Evolutionary conservation across 2,329 filamentous ascomycete species (phyloP).

Genomic region (Chaetomium sp.): DNA sequence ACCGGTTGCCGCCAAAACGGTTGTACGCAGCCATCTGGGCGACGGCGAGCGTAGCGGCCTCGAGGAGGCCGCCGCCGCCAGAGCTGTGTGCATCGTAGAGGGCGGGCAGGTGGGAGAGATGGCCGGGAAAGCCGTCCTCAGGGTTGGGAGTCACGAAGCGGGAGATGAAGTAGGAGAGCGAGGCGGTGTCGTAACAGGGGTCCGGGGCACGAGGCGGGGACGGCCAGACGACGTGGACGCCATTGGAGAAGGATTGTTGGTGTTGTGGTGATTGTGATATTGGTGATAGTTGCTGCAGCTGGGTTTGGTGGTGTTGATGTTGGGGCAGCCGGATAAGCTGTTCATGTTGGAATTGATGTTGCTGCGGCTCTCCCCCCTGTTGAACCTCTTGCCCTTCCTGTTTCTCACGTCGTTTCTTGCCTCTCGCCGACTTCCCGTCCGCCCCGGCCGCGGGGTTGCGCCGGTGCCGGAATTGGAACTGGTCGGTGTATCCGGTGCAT

Average conservation of each 20-base stretch:
- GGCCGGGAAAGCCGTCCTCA: slow-evolving; percentile 28
- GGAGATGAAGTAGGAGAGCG: slow-evolving; percentile 30
- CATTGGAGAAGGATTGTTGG: not conserved
- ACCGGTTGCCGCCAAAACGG: slow-evolving; percentile 26
- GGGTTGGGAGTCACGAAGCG: slow-evolving; percentile 30
- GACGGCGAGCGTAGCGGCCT: slow-evolving; percentile 28
- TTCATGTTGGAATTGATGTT: not conserved
- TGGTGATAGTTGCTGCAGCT: not conserved
- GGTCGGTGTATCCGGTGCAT: slow-evolving; percentile 31
- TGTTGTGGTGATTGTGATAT: not conserved
- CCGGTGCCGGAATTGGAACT: slow-evolving; percentile 30
- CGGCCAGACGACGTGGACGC: not conserved
- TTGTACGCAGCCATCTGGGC: slow-evolving; percentile 32
- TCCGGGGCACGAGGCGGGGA: slow-evolving; percentile 10
- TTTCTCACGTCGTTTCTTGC: not conserved
- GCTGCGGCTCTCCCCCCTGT: too few relatives aligned
- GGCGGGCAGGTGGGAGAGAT: slow-evolving; percentile 29
- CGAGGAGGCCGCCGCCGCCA: slow-evolving; percentile 22
- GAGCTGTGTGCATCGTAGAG: slow-evolving; percentile 24
- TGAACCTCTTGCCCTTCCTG: too few relatives aligned
- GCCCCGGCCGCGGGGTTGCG: slow-evolving; percentile 2
- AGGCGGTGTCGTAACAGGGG: slow-evolving; percentile 25
- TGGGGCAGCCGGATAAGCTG: not conserved
- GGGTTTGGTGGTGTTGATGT: not conserved
- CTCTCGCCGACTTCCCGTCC: not conserved